Percentiles rank a stretch among this genome's conserved stretches.
Conservation (phyloP, 1,284 basidiomycete genomes). For the Mycena sp. region DNA sequence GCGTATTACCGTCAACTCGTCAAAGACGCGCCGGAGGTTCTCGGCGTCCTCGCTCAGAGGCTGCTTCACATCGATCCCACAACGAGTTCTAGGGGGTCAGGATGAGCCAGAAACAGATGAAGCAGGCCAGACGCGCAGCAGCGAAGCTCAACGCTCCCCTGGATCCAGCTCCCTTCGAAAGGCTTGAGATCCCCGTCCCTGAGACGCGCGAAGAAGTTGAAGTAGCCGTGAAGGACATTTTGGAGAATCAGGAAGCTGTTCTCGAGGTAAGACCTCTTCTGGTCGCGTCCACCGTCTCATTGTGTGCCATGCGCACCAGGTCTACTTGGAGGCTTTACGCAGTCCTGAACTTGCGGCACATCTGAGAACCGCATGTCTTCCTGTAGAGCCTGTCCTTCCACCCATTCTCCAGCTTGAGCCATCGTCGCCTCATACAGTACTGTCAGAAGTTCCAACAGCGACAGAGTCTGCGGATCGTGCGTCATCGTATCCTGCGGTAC, state of each 20-base stretch:
- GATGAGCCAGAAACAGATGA: slow-evolving; percentile 29
- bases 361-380: slow-evolving; percentile 7
- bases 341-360: slow-evolving; percentile 10
- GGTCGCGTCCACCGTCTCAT: too few species aligned
- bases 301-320: not conserved
- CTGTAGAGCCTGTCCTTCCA: not conserved
- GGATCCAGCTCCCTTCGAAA: slow-evolving; percentile 18
- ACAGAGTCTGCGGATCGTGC: not conserved
- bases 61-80: not conserved
- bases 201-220: slow-evolving; percentile 15
- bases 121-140: slow-evolving; percentile 16
- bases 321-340: slow-evolving; percentile 17
- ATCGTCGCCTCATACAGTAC: not conserved
- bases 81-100: not conserved
- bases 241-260: slow-evolving; percentile 9
- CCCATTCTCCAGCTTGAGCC: too few species aligned
- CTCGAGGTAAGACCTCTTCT: slow-evolving; percentile 14
- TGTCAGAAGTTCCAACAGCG: not conserved
- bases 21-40: slow-evolving; percentile 22
- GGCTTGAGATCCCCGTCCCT: slow-evolving; percentile 19
- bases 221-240: not conserved
- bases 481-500: not conserved
- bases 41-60: slow-evolving; percentile 12
- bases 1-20: slow-evolving; percentile 17
- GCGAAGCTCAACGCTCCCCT: slow-evolving; percentile 12